Base-by-base conservation (phyloP, 23 red algal genomes). In the Gracilaria vermiculophylla region DNA sequence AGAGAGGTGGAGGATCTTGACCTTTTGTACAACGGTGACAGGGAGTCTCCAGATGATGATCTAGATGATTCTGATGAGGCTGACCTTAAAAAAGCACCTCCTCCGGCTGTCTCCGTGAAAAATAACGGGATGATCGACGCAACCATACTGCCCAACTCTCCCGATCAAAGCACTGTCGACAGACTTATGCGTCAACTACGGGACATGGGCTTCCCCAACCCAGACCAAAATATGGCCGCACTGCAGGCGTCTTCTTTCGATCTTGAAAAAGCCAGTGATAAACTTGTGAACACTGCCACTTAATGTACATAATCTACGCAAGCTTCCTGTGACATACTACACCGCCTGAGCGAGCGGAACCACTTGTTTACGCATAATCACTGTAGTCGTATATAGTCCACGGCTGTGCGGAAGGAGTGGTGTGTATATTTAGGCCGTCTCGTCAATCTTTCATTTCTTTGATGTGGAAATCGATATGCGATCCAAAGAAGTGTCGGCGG, bases 181-280 rank as follows among this genome's bases (percentile, higher is more conserved):
- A 13, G 60, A 35, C 8, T 86, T 16, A 53, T 86, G 81, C 47
- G 65, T 41, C 43, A 86, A 17, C 37, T 86, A 23, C 21, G 81
- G n/a, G 61, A 71, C 73, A 70, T 53, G 44, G 81, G 81, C 44
- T 86, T 86, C 64, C 28, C 21, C 19, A 86, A 86, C 41, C 35
- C 58, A 2, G 53, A 86, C 21, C 35, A 69, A 49, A 86, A 86
- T 44, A 53, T 86, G 62, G 81, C 81, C 37, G 81, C 81, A 53
- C 73, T 86, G 66, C 58, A 86, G 40, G 81, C 81, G 0, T 67
- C 81, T 48, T 65, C 53, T 16, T 86, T 70, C 35, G 81, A 86
- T 55, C 35, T 86, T 16, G 61, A 86, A 70, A 70, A 65, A 31
- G 81, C 81, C 21, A 86, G 61, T 48, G 81, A 86, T 2, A 86